Evolutionary conservation across 1,284 basidiomycete genomes (phyloP), one percentile per base, ranked within the genome.

Genomic region (Coniferiporia weirii): DNA sequence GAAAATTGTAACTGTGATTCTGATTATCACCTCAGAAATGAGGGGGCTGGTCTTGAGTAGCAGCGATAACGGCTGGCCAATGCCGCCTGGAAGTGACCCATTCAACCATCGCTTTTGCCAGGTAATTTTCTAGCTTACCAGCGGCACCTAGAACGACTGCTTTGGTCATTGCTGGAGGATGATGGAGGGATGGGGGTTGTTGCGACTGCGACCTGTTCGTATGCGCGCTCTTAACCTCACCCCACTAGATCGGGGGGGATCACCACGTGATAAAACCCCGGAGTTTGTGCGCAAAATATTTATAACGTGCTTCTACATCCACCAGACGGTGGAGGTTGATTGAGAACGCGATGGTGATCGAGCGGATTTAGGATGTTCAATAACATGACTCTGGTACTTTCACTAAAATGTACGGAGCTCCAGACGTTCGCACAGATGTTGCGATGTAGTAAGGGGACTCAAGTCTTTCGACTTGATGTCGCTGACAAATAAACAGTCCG

Each of bases 121-220:
- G 34, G 52, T 22, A 34, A 35, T 45, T 52, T 38, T 1, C 27
- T 47, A 3, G 55, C 70, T 51, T 66, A 92, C 92, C 93, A 75
- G 92, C 87, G 76, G 93, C 93, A 75, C 93, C 93, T 68, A 94
- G 91, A 67, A 95, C 93, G 69, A 91, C 91, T 79, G 87, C 93
- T 78, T 96, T 95, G 71, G 91, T 87, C 91, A 94, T 91, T 66
- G 59, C 73, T 48, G 44, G 50, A 46, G 10, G 55, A 44, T 56
- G 51, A 48, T 48, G 49, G 54, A 32, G 43, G 20, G 43, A 46
- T 47, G 50, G 56, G 47, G 50, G 36, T 40, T 35, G 53, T 17
- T 53, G 34, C 15, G 44, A 46, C 38, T 40, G 38, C 12, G 5
- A 27, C 27, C 27, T 27, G 27, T 27, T 27, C 27, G 12, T 40